Base-by-base conservation (phyloP, 257 asterid species). In the Fraxinus quadrangulata region DNA sequence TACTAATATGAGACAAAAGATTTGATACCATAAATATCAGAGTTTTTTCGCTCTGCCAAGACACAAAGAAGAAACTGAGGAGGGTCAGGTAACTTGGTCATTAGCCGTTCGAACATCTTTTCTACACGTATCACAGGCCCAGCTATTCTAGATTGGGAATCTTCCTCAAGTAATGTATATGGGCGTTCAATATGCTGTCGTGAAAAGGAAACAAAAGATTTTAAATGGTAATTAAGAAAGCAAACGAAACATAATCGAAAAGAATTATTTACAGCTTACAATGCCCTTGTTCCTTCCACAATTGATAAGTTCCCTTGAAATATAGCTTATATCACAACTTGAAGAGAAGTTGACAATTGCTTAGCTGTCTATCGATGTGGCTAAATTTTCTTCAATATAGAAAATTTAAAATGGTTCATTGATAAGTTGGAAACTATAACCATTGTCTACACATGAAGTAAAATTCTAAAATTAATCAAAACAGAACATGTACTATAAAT, bases 251-350 rank as follows among this genome's bases (percentile, higher is more conserved):
- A 73, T 16, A 36, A 23, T 39, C 56, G 51, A 67, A 26, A 19
- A 75, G 72, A 80, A 67, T 21, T 31, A 34, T 72, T 39, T 56
- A 75, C 74, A 79, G 77, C 99, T 71, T 91, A 95, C 99, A 83
- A 91, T 87, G 91, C 99, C 99, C 86, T 87, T 93, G 84, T 72
- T 91, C 90, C 86, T 90, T 82, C 92, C 99, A 78, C 91, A 90
- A 79, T 81, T 84, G 78, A 95, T 93, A 81, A 95, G 97, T 86
- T 91, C 98, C 82, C 96, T 85, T 7, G 97, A 90, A 73, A 95
- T 89, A 76, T 83, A 86, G 81, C 97, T 93, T 73, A 88, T 83
- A 81, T 95, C 97, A 84, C 96, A 89, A 68, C 79, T 74, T 39
- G 90, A 86, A 74, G 97, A 95, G 89, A 95, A 95, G 33, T 30